These are phyloP conservation scores for Ciborinia camelliae DNA, from an alignment of 2,329 filamentous ascomycete species.

Conservation along the genomic window DNA sequence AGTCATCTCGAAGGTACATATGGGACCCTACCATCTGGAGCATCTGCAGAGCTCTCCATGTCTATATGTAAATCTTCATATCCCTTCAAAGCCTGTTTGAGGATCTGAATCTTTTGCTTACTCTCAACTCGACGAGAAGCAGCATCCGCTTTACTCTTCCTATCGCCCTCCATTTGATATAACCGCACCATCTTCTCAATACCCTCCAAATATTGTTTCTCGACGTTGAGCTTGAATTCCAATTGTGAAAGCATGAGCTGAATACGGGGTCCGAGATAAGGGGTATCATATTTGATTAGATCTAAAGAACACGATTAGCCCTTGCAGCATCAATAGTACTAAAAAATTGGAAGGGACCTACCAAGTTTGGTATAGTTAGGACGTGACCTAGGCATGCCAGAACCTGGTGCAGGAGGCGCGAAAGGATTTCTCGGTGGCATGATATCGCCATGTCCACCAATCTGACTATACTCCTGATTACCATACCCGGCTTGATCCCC, in stretches of 20 bases:
- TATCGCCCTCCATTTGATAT: constrained; percentile 95
- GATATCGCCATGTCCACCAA: constrained; percentile 64
- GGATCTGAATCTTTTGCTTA: constrained; percentile 93
- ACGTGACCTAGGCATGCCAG: constrained; percentile 66
- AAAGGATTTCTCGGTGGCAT: constrained; percentile 82
- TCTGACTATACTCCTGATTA: constrained; percentile 51
- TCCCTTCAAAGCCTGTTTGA: constrained; percentile 93
- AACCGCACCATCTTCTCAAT: constrained; percentile 99
- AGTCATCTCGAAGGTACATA: not conserved
- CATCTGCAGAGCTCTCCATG: constrained; percentile 71
- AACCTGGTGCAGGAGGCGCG: constrained; percentile 65
- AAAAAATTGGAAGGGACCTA: constrained; percentile 45
- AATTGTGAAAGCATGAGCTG: constrained; percentile 99
- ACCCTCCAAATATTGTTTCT: constrained; percentile 97
- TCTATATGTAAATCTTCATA: constrained; percentile 98
- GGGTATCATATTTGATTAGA: constrained; percentile 97
- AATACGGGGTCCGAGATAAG: constrained; percentile 91
- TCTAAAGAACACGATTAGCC: constrained; percentile 52
- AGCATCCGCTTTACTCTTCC: constrained; percentile 91
- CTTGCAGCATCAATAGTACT: constrained; percentile 9
- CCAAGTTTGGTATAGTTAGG: constrained; percentile 96
- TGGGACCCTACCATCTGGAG: constrained; percentile 66
- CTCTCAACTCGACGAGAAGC: constrained; percentile 88
- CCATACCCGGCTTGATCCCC: constrained; percentile 63
- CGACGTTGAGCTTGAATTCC: constrained; percentile 97